Evolutionary conservation across 768 basidiomycete species (phyloP), one percentile per base, ranked within the genome.

Genomic region (Mycena sanguinolenta): DNA sequence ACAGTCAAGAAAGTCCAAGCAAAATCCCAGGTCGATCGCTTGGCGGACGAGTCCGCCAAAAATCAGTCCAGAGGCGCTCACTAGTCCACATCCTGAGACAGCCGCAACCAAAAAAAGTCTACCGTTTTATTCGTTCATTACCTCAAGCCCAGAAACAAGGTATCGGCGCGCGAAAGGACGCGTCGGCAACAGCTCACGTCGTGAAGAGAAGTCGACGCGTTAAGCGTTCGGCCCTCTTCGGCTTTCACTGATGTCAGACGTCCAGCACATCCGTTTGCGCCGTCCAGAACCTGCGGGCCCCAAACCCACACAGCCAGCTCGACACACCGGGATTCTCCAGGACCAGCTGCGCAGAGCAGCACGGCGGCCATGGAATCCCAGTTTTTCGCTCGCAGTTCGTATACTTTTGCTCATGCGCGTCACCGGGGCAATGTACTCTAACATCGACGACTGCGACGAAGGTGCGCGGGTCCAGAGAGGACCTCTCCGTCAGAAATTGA

Each of bases 401-500:
- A 87, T 98, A 46, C 78, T 98, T 46, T 82, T 98, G 58, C 86
- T 99, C 19, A 77, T 98, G 21, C 89, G 98, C 23, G 86, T 96
- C 34, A 82, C 89, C 28, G 91, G 88, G 1, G 98, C 96, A 3
- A 98, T 99, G 96, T 99, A 99, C 78, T 89, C 93, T 16, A 95
- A 95, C 73, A 94, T 97, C 65, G 90, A 91, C 75, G 98, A 99
- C 77, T 99, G 98, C 72, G 98, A 99, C 77, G 98, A 99, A 89
- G 96, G 97, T 96, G 38, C 53, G 58, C 30, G 3, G 13, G 9
- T 10, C 32, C 21, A 10, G 7, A 21, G 13, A n/a, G 17, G 12
- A n/a, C 12, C 25, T 58, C 53, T 59, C 63, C 27, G 58, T 50
- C 30, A 17, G 61, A 72, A 32, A 67, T 59, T 70, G 30, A 28